Evolutionary conservation across 441 rosid genomes (phyloP).

Genomic region (Corymbia calophylla): DNA sequence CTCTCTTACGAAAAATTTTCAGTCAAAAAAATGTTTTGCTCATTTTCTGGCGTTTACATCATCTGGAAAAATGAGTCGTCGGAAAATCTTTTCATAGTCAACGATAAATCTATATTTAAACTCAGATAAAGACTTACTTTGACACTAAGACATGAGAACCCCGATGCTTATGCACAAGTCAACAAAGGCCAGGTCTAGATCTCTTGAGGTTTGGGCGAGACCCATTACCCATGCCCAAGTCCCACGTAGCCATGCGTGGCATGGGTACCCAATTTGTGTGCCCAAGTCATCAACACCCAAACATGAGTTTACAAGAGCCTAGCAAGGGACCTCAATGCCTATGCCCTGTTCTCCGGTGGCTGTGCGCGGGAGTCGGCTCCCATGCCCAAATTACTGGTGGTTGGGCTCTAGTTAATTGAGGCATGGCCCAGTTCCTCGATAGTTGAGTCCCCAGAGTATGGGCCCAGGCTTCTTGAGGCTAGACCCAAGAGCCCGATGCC

Average conservation of each 20-base stretch:
- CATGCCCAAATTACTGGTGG: background rate
- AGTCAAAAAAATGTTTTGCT: too few relatives aligned
- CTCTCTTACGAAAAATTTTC: background rate
- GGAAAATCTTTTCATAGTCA: background rate
- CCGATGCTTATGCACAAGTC: accelerated
- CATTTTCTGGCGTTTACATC: background rate
- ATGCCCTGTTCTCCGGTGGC: accelerated
- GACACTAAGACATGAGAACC: accelerated
- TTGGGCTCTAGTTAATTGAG: background rate
- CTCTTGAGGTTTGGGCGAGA: background rate
- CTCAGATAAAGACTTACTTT: background rate
- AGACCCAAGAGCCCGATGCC: background rate
- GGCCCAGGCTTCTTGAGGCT: accelerated
- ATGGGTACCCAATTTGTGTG: accelerated
- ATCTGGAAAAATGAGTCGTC: background rate
- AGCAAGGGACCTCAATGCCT: background rate
- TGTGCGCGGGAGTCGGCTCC: accelerated
- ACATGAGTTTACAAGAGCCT: accelerated
- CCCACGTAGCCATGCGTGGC: background rate
- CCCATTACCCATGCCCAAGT: accelerated
- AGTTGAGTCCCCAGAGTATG: background rate
- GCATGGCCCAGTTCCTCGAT: background rate
- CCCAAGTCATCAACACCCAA: background rate
- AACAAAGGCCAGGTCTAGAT: background rate
- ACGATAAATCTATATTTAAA: background rate